Evolutionary conservation across 257 asterid species (phyloP).

Genomic region (Asclepias syriaca): DNA sequence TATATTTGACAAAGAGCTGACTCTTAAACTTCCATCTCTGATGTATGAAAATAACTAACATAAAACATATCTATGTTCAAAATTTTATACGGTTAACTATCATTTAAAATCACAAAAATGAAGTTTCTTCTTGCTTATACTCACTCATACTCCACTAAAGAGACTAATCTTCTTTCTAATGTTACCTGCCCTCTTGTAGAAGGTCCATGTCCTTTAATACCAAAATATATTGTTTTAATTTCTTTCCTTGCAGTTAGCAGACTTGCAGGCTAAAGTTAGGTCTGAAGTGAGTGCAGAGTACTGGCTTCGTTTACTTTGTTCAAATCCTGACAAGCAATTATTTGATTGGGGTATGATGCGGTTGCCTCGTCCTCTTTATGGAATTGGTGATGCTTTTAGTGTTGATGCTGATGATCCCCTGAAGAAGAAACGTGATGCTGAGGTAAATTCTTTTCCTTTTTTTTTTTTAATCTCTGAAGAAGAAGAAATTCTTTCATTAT

Average conservation of each 20-base stretch:
- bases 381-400: conserved; percentile 93
- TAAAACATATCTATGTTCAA: neutral
- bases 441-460: conserved; percentile 36
- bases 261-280: conserved; percentile 76
- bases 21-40: neutral
- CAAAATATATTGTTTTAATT: conserved; percentile 14
- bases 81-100: neutral
- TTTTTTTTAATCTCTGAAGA: neutral
- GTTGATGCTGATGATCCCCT: conserved; percentile 80
- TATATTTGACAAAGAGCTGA: neutral
- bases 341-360: conserved; percentile 99
- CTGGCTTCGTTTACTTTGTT: conserved; percentile 88
- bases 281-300: conserved; percentile 88
- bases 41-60: neutral
- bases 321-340: conserved; percentile 81
- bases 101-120: neutral
- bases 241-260: conserved; percentile 54
- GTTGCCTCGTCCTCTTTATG: conserved; percentile 73
- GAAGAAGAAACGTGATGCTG: conserved; percentile 93
- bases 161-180: neutral
- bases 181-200: neutral
- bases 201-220: neutral
- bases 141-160: neutral
- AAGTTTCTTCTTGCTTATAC: neutral
- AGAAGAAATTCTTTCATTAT: neutral